Evolutionary conservation across 2,329 filamentous ascomycete species (phyloP).

Genomic region (Ceratocystis variospora): DNA sequence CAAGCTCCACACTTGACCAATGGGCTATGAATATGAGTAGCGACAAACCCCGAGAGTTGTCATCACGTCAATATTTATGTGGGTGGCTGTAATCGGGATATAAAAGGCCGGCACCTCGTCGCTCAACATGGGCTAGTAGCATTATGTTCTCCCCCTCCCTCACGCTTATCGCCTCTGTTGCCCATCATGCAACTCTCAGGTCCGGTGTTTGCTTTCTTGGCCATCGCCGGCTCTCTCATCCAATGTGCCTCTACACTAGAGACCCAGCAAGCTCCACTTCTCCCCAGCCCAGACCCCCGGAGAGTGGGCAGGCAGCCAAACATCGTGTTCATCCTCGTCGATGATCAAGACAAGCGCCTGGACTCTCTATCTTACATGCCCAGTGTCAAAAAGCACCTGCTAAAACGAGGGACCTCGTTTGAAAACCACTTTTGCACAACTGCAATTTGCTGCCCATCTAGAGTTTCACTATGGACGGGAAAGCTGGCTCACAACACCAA

Average conservation of each 20-base stretch:
- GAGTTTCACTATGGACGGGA: slow-evolving; percentile 47
- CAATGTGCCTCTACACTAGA: neutral
- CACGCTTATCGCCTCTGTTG: neutral
- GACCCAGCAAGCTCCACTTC: slow-evolving; percentile 1
- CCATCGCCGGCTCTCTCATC: neutral
- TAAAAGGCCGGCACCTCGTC: neutral
- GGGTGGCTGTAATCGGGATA: neutral
- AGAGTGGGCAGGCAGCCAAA: slow-evolving; percentile 30
- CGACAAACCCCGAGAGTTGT: neutral
- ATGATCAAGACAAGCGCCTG: slow-evolving; percentile 52
- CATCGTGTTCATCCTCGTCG: slow-evolving; percentile 51
- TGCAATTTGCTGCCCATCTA: slow-evolving; percentile 50
- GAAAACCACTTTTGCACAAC: slow-evolving; percentile 51
- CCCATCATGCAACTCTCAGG: neutral
- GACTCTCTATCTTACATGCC: slow-evolving; percentile 47
- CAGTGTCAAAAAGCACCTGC: slow-evolving; percentile 38
- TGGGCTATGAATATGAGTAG: neutral
- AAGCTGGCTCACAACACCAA: slow-evolving; percentile 51
- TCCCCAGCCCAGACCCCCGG: neutral
- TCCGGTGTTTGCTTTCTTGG: neutral
- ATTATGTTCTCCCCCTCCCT: neutral
- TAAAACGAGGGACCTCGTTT: slow-evolving; percentile 43
- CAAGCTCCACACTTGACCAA: neutral
- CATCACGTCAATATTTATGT: neutral
- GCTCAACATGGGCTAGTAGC: too few relatives aligned